Evolutionary conservation across 257 asterid genomes (phyloP).

Genomic region (Solanum gracilifrons): DNA sequence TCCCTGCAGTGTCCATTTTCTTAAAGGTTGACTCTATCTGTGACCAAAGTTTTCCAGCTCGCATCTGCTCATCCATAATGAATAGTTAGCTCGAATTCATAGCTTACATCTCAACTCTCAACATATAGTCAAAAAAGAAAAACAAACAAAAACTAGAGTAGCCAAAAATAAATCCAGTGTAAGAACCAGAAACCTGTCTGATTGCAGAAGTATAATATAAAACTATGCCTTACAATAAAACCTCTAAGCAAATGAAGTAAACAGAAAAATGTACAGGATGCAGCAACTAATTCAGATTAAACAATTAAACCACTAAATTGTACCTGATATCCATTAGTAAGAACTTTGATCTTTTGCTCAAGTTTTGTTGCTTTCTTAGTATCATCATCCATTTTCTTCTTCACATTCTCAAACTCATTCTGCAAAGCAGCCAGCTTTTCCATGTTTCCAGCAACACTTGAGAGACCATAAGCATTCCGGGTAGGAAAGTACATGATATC

Average conservation of each 20-base stretch:
- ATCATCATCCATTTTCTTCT: conserved; percentile 84
- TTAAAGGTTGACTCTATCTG: conserved; percentile 68
- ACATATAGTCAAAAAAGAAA: neutral
- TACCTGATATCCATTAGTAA: conserved; percentile 92
- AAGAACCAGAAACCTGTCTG: neutral
- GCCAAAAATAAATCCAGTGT: neutral
- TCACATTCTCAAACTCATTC: conserved; percentile 71
- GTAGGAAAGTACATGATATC: conserved; percentile 90
- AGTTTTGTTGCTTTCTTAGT: conserved; percentile 73
- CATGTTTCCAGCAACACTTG: conserved; percentile 79
- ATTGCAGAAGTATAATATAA: neutral
- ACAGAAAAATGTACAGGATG: neutral
- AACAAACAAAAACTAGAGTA: neutral
- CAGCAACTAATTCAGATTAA: neutral
- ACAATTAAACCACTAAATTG: neutral
- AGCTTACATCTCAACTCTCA: neutral
- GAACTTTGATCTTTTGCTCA: conserved; percentile 83
- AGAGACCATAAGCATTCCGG: conserved; percentile 68
- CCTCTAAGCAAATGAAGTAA: neutral
- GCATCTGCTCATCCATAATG: conserved; percentile 32
- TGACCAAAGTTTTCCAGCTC: conserved; percentile 71
- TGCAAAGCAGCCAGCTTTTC: conserved; percentile 84
- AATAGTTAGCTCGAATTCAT: neutral
- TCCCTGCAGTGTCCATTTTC: conserved; percentile 81
- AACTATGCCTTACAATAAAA: neutral